phyloP scores from a whole-genome alignment of 2,329 filamentous ascomycete species.

The Fusarium ambrosium region DNA sequence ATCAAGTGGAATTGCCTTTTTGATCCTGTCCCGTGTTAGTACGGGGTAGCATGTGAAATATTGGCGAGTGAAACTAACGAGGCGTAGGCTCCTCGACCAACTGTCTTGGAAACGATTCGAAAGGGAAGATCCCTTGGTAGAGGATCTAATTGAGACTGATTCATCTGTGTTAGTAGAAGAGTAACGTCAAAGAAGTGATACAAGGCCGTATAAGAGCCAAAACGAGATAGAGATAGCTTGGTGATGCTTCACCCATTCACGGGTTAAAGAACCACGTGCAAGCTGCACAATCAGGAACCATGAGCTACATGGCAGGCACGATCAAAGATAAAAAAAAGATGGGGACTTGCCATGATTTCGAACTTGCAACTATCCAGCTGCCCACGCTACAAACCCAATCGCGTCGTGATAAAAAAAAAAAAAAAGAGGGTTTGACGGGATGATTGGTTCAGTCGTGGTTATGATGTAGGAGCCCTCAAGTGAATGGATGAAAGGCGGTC shows the following conservation, averaged over 20 bases:
- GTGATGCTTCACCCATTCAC: conserved; percentile 23
- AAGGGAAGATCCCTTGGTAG: conserved; percentile 90
- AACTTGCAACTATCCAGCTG: conserved; percentile 16
- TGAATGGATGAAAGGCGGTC: conserved; percentile 26
- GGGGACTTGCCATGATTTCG: conserved; percentile 37
- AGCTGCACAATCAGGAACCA: conserved; percentile 11
- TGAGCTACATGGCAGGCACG: not conserved
- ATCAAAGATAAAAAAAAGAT: not conserved
- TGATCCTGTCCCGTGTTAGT: conserved; percentile 72
- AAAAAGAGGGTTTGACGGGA: conserved; percentile 14
- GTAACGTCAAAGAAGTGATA: not conserved
- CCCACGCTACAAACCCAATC: conserved; percentile 22
- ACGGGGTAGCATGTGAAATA: not conserved
- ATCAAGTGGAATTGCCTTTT: conserved; percentile 87
- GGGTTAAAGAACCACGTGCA: not conserved
- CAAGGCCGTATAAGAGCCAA: not conserved
- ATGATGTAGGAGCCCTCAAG: conserved; percentile 13
- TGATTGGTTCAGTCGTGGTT: conserved; percentile 33
- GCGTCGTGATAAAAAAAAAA: conserved; percentile 5
- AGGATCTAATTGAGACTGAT: conserved; percentile 89
- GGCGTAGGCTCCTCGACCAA: conserved; percentile 96
- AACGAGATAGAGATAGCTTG: not conserved
- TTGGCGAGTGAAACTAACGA: conserved; percentile 71
- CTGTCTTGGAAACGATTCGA: conserved; percentile 94
- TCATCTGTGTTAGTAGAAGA: conserved; percentile 55